Percentiles rank a stretch among this genome's conserved stretches.
These are phyloP conservation scores for Cinnamomum micranthum DNA, from an alignment of 164 flowering plant species.

Conservation along the genomic window DNA sequence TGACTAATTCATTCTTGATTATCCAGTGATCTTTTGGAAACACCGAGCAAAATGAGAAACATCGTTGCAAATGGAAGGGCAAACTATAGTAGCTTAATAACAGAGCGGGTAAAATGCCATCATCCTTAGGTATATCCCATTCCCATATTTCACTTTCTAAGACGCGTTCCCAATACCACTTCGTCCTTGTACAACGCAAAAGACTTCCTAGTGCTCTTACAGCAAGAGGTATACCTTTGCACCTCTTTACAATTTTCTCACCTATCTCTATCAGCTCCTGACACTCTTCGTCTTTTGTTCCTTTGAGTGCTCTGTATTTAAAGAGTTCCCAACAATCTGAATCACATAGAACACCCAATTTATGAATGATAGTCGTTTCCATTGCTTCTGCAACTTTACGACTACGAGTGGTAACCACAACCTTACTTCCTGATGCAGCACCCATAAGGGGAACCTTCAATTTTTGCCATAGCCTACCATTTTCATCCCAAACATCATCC, in stretches of 20 bases:
- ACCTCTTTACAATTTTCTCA: slow-evolving; percentile 3
- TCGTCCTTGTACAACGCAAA: neutral
- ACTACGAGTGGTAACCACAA: slow-evolving; percentile 11
- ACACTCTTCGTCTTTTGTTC: neutral
- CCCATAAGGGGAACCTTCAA: neutral
- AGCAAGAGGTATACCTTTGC: slow-evolving; percentile 9
- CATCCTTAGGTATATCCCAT: neutral
- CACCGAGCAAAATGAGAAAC: neutral
- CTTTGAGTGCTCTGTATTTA: too few relatives aligned
- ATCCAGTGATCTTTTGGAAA: neutral
- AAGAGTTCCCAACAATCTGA: neutral
- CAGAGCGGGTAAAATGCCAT: neutral
- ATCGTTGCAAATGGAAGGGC: slow-evolving; percentile 6
- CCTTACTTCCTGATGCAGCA: slow-evolving; percentile 5
- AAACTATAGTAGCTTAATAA: neutral
- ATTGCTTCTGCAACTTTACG: neutral
- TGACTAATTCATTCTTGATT: too few relatives aligned
- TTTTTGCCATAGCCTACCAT: neutral
- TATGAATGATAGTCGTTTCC: neutral
- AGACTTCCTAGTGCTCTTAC: slow-evolving; percentile 3
- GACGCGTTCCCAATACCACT: slow-evolving; percentile 4
- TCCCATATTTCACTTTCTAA: slow-evolving; percentile 11
- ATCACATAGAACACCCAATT: neutral
- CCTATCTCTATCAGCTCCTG: neutral
- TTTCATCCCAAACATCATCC: slow-evolving; percentile 13